These are phyloP conservation scores for Serendipita sp. DNA, from an alignment of 768 basidiomycete species.

Conservation along the genomic window DNA sequence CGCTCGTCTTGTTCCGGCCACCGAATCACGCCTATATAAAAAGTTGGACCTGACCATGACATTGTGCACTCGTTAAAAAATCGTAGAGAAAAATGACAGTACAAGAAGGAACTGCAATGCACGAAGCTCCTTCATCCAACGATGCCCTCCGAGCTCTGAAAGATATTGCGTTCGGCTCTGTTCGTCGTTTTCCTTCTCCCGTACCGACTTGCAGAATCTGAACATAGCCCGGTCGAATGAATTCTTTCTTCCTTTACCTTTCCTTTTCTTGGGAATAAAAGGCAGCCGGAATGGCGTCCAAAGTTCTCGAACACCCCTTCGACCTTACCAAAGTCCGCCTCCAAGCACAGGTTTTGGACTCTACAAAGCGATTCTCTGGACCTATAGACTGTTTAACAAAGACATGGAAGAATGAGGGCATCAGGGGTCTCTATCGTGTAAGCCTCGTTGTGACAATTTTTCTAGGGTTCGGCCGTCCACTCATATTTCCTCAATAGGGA, in stretches of 20 bases:
- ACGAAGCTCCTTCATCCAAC: not conserved
- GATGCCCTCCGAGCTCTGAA: conserved; percentile 10
- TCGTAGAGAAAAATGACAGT: not conserved
- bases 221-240: not conserved
- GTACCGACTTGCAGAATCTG: not conserved
- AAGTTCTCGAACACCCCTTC: conserved; percentile 86
- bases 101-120: not conserved
- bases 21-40: too few relatives aligned
- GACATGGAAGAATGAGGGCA: conserved; percentile 68
- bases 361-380: conserved; percentile 56
- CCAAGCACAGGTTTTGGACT: conserved; percentile 74
- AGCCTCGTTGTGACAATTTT: conserved; percentile 16
- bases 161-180: conserved; percentile 19
- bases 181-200: conserved; percentile 9
- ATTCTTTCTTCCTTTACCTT: not conserved
- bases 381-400: conserved; percentile 74
- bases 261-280: conserved; percentile 20
- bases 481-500: conserved; percentile 33
- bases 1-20: too few relatives aligned
- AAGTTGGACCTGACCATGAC: not conserved
- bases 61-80: not conserved
- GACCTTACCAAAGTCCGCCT: conserved; percentile 89
- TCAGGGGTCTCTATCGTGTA: conserved; percentile 77
- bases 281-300: conserved; percentile 77
- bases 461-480: not conserved